These are phyloP conservation scores for Macadamia tetraphylla DNA, from an alignment of 164 flowering plant genomes.

Conservation along the genomic window DNA sequence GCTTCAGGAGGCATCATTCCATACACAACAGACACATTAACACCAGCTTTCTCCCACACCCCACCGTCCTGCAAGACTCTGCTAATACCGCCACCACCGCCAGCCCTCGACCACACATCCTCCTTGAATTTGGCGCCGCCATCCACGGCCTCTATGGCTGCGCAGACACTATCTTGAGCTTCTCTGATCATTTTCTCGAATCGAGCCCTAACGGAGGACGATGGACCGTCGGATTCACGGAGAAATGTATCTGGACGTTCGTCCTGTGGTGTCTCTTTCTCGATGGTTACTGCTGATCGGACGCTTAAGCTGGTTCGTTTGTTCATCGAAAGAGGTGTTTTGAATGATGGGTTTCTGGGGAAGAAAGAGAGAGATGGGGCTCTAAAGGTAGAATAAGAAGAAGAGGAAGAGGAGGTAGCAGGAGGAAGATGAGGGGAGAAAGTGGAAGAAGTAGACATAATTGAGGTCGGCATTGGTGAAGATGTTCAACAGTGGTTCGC, in stretches of 20 bases:
- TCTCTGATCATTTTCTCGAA: conserved; percentile 95
- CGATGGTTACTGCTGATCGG: conserved; percentile 51
- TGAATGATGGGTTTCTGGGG: conserved; percentile 3
- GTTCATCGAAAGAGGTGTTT: conserved; percentile 4
- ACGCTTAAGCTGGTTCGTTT: conserved; percentile 5
- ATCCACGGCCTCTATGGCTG: conserved; percentile 69
- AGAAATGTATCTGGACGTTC: conserved; percentile 78
- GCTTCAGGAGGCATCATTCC: conserved; percentile 99
- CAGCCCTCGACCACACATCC: conserved; percentile 95
- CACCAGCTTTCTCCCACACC: conserved; percentile 96
- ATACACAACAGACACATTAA: conserved; percentile 92
- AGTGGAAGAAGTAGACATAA: conserved; percentile 16
- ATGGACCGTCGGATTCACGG: conserved; percentile 37
- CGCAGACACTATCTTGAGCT: conserved; percentile 73
- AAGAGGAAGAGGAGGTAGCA: conserved; percentile 3
- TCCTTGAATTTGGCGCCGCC: conserved; percentile 73
- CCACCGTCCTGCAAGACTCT: conserved; percentile 84
- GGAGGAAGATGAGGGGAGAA: conserved; percentile 2
- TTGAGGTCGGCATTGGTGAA: conserved; percentile 14
- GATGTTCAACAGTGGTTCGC: conserved; percentile 8
- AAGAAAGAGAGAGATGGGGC: conserved; percentile 7
- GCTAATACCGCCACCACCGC: conserved; percentile 96
- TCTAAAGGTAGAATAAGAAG: conserved; percentile 4
- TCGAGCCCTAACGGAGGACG: conserved; percentile 46
- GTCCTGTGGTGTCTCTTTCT: conserved; percentile 64